Evolutionary conservation across 2,329 filamentous ascomycete species (phyloP).

Genomic region (Stemphylium vesicarium): DNA sequence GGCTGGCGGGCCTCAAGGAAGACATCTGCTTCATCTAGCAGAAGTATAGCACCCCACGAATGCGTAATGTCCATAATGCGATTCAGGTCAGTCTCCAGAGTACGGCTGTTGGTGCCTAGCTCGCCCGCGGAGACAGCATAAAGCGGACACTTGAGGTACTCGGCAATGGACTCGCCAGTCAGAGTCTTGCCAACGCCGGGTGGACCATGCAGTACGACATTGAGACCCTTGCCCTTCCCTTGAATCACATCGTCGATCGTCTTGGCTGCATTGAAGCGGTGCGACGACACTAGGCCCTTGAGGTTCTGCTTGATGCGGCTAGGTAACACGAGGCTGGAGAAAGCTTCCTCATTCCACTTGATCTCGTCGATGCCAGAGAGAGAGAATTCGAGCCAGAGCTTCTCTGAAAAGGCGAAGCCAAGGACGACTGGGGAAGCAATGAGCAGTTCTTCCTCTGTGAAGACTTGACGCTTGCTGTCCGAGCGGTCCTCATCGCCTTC

Average conservation of each 20-base stretch:
- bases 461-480: constrained; percentile 55
- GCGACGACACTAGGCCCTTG: constrained; percentile 80
- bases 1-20: constrained; percentile 78
- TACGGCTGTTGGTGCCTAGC: constrained; percentile 74
- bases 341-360: constrained; percentile 82
- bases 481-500: constrained; percentile 54
- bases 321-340: constrained; percentile 78
- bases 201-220: constrained; percentile 76
- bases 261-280: constrained; percentile 80
- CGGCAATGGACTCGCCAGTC: constrained; percentile 85
- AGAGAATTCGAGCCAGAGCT: constrained; percentile 87
- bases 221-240: constrained; percentile 86
- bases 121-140: constrained; percentile 86
- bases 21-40: constrained; percentile 75
- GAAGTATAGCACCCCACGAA: constrained; percentile 82
- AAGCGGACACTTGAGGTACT: constrained; percentile 79
- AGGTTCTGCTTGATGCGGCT: constrained; percentile 69
- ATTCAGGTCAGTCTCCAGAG: constrained; percentile 77
- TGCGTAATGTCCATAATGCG: constrained; percentile 87
- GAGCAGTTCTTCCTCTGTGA: constrained; percentile 83
- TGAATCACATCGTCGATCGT: constrained; percentile 76
- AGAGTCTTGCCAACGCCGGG: constrained; percentile 89
- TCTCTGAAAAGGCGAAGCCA: constrained; percentile 86
- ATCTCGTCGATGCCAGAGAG: constrained; percentile 82
- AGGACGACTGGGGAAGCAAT: constrained; percentile 84